Conservation (phyloP, 768 basidiomycete genomes). For the Cyclocybe cylindracea region DNA sequence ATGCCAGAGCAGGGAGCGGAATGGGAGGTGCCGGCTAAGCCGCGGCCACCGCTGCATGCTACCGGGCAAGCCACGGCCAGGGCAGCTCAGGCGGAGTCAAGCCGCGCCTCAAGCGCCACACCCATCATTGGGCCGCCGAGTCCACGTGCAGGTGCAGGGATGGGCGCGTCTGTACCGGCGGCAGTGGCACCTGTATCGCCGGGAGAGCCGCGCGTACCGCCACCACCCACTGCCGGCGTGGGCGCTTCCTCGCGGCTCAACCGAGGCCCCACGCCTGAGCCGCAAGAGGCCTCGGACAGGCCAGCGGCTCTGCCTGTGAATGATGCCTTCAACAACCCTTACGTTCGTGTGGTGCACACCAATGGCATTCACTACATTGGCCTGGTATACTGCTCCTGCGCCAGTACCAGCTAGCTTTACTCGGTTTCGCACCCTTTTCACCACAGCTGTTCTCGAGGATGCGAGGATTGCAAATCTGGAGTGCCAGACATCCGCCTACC, state of each 20-base stretch:
- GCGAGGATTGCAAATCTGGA: constrained; percentile 13
- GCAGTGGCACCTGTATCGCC: too few species aligned
- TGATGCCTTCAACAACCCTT: constrained; percentile 1
- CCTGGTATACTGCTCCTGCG: constrained; percentile 11
- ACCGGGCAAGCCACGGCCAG: too few species aligned
- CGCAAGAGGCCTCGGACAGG: neutral
- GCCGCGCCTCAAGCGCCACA: too few species aligned
- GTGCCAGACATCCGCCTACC: constrained; percentile 15
- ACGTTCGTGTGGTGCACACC: constrained; percentile 16
- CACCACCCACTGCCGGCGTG: neutral
- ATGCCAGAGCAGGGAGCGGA: too few species aligned
- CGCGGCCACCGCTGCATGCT: too few species aligned
- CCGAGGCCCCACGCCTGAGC: neutral
- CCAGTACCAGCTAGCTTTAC: constrained; percentile 13
- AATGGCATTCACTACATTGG: constrained; percentile 16
- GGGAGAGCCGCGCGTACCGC: too few species aligned
- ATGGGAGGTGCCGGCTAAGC: too few species aligned
- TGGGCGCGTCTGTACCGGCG: too few species aligned
- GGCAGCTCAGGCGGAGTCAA: too few species aligned
- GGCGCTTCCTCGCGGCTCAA: too few species aligned
- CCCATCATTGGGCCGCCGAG: too few species aligned
- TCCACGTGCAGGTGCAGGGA: too few species aligned
- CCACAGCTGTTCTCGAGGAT: constrained; percentile 9
- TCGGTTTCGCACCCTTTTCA: constrained; percentile 11
- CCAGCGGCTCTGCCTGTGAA: neutral